Evolutionary conservation across 2,329 filamentous ascomycete genomes (phyloP), one percentile per base, ranked within the genome.

Genomic region (Ciborinia camelliae): DNA sequence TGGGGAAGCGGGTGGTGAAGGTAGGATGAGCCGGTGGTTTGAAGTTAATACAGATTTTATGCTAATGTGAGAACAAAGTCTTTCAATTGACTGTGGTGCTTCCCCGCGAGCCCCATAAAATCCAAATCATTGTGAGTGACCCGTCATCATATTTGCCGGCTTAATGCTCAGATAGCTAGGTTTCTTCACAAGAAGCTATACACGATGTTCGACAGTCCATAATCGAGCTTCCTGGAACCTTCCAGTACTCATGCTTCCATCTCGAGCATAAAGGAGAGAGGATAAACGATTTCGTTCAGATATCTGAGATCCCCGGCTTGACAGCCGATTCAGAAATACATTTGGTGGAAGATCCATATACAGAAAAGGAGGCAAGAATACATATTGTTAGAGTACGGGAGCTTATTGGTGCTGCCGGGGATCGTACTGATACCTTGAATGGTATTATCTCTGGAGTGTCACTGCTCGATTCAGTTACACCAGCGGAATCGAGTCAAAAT

Each of bases 201-300:
- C 95, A 98, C 79, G 95, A 99, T 81, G 88, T 99, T 72, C 91
- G 95, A 71, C 95, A 98, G 79, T 94, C 93, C 68, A 90, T 99
- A 76, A 92, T 97, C 79, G 95, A 99, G 79, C 84, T 92, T 58
- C 95, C 95, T 6, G 84, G 89, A 66, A 96, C 94, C 60, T 95
- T 97, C 80, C 92, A 96, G 78, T 97, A 97, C 81, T 96, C 95
- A 62, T 99, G 95, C 82, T 99, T 99, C 81, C 95, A 99, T 79
- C 87, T 99, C 73, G 93, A 98, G 80, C 88, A 93, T 80, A 88
- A 91, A 66, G 91, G 92, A 71, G 82, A 90, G 78, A 90, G 90
- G 70, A 89, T 99, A 83, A 98, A 98, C 77, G 95, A 99, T 78
- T 98, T 95, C 73, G 85, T 96, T 66, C 90, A 96, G 76, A 85